Evolutionary conservation across 768 basidiomycete genomes (phyloP), one percentile per base, ranked within the genome.

Genomic region (Daedaleopsis sinensis): DNA sequence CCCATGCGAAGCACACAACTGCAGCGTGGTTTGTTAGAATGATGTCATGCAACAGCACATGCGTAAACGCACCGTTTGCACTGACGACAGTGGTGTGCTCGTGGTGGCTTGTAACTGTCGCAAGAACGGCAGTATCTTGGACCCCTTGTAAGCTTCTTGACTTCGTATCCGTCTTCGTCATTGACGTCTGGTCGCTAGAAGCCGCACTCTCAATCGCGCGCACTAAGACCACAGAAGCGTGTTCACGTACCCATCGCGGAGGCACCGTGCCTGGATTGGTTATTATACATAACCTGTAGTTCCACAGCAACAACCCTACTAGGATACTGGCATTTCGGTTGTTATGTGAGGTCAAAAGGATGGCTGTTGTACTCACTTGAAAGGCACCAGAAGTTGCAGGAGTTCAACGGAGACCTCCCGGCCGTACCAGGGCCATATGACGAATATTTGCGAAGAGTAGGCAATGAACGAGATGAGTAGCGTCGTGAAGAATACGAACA

Each of bases 391-490:
- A n/a, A 96, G 80, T 21, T 73, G 77, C 42, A 96, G 62, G 48
- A 96, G 84, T 68, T 94, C 87, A 44, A 91, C 76, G 15, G 92
- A 88, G 63, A 92, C 64, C 52, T 76, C 87, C 39, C 82, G 74
- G 43, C 94, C 93, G 69, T 96, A 96, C 93, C 93, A 97, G 21
- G 94, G 94, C 93, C 85, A 86, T 72, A 97, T 86, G 61, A 98
- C 80, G 76, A 91, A 95, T 67, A 94, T 82, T 73, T 98, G 96
- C 2, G 90, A 86, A 7, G 91, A 89, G 73, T 93, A 93, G 2
- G 92, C 85, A 65, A 98, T 94, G 74, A 98, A 98, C 54, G 79
- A 83, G 47, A 94, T 93, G 38, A 94, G 82, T 67, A 79, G 79
- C 54, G 90, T 80, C 61, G 91, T 90, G 66, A 86, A 80, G 67